These are phyloP conservation scores for Mycena chlorophos DNA, from an alignment of 768 basidiomycete species.

Conservation along the genomic window DNA sequence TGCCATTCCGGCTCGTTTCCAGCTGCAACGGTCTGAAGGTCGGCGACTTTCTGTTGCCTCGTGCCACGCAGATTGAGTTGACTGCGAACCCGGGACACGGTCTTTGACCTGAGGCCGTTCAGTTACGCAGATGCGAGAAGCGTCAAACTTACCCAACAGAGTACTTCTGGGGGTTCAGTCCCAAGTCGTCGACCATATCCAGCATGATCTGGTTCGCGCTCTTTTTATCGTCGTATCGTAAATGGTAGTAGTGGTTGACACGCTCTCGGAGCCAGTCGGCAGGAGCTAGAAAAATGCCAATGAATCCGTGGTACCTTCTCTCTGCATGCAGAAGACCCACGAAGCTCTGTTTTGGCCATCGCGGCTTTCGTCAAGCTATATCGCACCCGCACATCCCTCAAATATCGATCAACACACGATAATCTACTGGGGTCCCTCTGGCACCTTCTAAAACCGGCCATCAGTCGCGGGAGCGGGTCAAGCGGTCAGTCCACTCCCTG, in stretches of 20 bases:
- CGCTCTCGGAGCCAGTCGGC: background rate
- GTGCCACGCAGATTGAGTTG: constrained; percentile 8
- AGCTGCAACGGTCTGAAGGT: too few relatives aligned
- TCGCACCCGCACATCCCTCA: too few relatives aligned
- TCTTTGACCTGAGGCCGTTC: background rate
- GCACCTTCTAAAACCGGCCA: too few relatives aligned
- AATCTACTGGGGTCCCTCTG: too few relatives aligned
- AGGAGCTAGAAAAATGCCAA: background rate
- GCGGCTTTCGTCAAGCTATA: too few relatives aligned
- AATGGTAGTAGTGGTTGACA: background rate
- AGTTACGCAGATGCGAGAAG: background rate
- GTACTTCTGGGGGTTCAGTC: background rate
- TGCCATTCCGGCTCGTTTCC: background rate
- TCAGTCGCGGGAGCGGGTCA: too few relatives aligned
- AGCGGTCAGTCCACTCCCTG: too few relatives aligned
- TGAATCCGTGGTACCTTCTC: too few relatives aligned
- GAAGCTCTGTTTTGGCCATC: too few relatives aligned
- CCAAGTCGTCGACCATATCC: background rate
- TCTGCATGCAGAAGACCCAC: too few relatives aligned
- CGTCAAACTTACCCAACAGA: background rate
- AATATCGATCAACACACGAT: too few relatives aligned
- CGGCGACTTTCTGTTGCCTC: constrained; percentile 7
- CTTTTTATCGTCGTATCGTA: background rate
- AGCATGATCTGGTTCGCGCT: background rate
- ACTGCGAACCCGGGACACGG: constrained; percentile 3